These are phyloP conservation scores for Clavaria fumosa DNA, from an alignment of 768 basidiomycete species.

Conservation along the genomic window DNA sequence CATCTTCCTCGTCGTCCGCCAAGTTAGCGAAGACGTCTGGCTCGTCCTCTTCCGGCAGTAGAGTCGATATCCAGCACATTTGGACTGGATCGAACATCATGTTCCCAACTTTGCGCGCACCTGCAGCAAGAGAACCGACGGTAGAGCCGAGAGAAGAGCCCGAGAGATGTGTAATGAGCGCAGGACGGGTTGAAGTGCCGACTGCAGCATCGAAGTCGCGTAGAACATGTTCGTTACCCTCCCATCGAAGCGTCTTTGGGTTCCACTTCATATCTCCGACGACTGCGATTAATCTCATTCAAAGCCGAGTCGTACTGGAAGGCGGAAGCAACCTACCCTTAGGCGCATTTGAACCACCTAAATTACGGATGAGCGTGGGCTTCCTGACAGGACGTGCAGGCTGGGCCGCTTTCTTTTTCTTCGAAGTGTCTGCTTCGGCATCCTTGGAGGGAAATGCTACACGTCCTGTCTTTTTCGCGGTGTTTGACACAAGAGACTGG, in stretches of 20 bases:
- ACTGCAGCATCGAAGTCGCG: slow-evolving; percentile 82
- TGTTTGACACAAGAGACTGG: too few relatives aligned
- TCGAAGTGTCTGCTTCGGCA: slow-evolving; percentile 24
- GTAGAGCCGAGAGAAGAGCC: slow-evolving; percentile 79
- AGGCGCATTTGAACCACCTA: slow-evolving; percentile 47
- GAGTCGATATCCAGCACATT: slow-evolving; percentile 90
- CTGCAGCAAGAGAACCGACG: slow-evolving; percentile 54
- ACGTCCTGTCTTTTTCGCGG: slow-evolving; percentile 39
- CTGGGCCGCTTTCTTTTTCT: slow-evolving; percentile 37
- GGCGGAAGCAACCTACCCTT: slow-evolving; percentile 42
- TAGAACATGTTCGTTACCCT: slow-evolving; percentile 87
- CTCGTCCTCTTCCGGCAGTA: slow-evolving; percentile 81
- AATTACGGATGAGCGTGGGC: slow-evolving; percentile 78
- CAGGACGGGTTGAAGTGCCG: slow-evolving; percentile 77
- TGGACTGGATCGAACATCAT: slow-evolving; percentile 93
- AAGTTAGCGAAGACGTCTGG: slow-evolving; percentile 91
- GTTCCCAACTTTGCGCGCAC: slow-evolving; percentile 85
- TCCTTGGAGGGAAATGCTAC: slow-evolving; percentile 35
- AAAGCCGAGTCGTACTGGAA: not conserved
- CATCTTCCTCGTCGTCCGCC: slow-evolving; percentile 76
- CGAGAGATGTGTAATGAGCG: slow-evolving; percentile 87
- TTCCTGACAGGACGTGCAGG: slow-evolving; percentile 44
- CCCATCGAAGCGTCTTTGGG: slow-evolving; percentile 79
- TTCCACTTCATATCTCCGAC: slow-evolving; percentile 98
- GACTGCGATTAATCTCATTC: slow-evolving; percentile 30